These are phyloP conservation scores for Ophiostoma novo-ulmi DNA, from an alignment of 2,329 filamentous ascomycete genomes.

Conservation along the genomic window DNA sequence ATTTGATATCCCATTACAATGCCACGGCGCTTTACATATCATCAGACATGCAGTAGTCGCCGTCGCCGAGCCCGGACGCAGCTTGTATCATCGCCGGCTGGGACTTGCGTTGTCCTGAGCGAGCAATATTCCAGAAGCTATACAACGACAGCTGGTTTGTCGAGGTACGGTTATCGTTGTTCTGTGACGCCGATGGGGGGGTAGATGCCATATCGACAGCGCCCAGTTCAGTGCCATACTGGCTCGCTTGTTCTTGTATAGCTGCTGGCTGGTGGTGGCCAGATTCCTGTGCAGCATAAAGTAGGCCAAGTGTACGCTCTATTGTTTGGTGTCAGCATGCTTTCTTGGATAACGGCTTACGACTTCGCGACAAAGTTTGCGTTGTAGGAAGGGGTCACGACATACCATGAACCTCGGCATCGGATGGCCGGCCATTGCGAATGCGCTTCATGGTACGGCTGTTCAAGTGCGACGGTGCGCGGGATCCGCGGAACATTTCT, in stretches of 20 bases:
- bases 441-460: conserved; percentile 57
- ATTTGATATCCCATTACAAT: background rate
- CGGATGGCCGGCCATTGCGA: conserved; percentile 54
- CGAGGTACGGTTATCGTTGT: conserved; percentile 20
- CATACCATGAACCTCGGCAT: conserved; percentile 52
- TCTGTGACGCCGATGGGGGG: background rate
- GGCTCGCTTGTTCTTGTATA: conserved; percentile 21
- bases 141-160: conserved; percentile 50
- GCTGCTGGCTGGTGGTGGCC: conserved; percentile 21
- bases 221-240: conserved; percentile 12
- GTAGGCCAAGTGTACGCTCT: conserved; percentile 55
- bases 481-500: conserved; percentile 33
- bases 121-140: conserved; percentile 55
- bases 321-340: conserved; percentile 1
- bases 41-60: background rate
- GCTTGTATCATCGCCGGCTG: background rate
- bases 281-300: conserved; percentile 45
- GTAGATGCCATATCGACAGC: background rate
- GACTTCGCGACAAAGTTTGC: background rate
- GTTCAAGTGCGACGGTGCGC: conserved; percentile 37
- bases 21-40: background rate
- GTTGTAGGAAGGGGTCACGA: conserved; percentile 21
- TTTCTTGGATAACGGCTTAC: background rate
- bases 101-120: conserved; percentile 24
- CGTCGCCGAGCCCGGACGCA: background rate